Evolutionary conservation across 768 basidiomycete genomes (phyloP).

Genomic region (Pleurotus ostreatus): DNA sequence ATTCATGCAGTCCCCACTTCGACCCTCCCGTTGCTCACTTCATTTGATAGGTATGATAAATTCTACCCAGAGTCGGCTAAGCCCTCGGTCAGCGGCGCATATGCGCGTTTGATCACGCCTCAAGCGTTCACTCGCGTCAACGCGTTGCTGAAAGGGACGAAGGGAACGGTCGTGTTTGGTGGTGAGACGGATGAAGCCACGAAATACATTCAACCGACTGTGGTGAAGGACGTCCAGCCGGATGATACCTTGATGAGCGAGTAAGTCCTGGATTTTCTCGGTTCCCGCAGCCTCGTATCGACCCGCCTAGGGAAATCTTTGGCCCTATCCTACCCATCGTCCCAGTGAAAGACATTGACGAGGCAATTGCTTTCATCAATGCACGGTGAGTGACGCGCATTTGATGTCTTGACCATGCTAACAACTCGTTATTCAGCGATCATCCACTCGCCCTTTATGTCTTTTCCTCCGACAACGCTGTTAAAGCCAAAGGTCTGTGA

Average conservation of each 20-base stretch:
- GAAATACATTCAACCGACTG: slow-evolving; percentile 67
- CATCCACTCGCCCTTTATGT: slow-evolving; percentile 77
- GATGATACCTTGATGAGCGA: slow-evolving; percentile 77
- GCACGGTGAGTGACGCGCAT: slow-evolving; percentile 32
- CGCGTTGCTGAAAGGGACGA: slow-evolving; percentile 56
- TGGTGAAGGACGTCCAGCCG: slow-evolving; percentile 56
- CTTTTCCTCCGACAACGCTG: slow-evolving; percentile 55
- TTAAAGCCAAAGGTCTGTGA: slow-evolving; percentile 57
- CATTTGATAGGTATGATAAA: slow-evolving; percentile 36
- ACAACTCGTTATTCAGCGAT: slow-evolving; percentile 39
- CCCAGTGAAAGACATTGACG: slow-evolving; percentile 64
- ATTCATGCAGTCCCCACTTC: background rate
- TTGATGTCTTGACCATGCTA: background rate
- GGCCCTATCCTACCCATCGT: slow-evolving; percentile 79
- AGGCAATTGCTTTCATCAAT: slow-evolving; percentile 68
- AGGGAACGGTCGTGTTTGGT: slow-evolving; percentile 63
- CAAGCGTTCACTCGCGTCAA: slow-evolving; percentile 59
- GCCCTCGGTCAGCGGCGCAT: slow-evolving; percentile 37
- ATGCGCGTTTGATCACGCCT: slow-evolving; percentile 47
- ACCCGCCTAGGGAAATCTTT: slow-evolving; percentile 64
- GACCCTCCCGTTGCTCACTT: background rate
- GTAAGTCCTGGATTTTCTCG: slow-evolving; percentile 33
- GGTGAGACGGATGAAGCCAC: slow-evolving; percentile 55
- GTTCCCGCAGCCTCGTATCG: background rate
- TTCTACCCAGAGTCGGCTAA: slow-evolving; percentile 55